A percentile compares a stretch with the other conserved stretches of the same genome.
phyloP scores from a whole-genome alignment of 345 rosid genomes.

The Angophora floribunda region DNA sequence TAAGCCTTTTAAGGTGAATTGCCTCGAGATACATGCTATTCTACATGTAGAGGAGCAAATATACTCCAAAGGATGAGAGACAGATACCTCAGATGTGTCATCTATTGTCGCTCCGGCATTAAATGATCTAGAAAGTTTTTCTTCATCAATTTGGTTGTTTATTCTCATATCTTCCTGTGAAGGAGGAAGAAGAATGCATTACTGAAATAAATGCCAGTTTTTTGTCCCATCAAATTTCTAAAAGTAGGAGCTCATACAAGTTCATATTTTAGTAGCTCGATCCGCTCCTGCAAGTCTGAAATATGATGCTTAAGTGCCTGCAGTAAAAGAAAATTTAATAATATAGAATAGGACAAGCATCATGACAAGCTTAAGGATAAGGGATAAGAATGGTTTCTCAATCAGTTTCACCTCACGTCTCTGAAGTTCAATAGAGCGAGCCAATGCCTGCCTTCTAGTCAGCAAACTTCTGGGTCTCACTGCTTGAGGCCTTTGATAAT shows the following conservation, averaged over 20 bases:
- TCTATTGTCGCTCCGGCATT: conserved; percentile 22
- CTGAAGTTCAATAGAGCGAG: conserved; percentile 84
- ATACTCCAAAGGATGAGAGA: not conserved
- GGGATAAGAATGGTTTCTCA: not conserved
- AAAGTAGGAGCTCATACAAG: conserved; percentile 19
- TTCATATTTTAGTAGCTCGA: conserved; percentile 47
- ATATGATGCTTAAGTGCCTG: conserved; percentile 82
- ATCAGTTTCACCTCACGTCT: conserved; percentile 59
- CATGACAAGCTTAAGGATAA: not conserved
- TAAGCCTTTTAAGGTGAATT: not conserved
- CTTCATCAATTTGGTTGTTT: conserved; percentile 22
- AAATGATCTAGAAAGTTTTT: conserved; percentile 6
- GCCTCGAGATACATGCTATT: not conserved
- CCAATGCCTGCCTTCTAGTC: conserved; percentile 72
- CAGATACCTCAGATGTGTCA: conserved; percentile 41
- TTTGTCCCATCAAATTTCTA: not conserved
- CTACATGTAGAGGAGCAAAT: not conserved
- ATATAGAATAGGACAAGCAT: not conserved
- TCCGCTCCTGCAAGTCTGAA: conserved; percentile 47
- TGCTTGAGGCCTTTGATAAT: conserved; percentile 43
- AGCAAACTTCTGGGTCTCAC: conserved; percentile 66
- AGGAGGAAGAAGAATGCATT: not conserved
- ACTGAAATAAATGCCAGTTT: not conserved
- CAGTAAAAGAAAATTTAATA: conserved; percentile 3
- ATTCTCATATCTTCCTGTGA: conserved; percentile 41